Base-by-base conservation (phyloP, 257 asterid species). In the Lantana camara region DNA sequence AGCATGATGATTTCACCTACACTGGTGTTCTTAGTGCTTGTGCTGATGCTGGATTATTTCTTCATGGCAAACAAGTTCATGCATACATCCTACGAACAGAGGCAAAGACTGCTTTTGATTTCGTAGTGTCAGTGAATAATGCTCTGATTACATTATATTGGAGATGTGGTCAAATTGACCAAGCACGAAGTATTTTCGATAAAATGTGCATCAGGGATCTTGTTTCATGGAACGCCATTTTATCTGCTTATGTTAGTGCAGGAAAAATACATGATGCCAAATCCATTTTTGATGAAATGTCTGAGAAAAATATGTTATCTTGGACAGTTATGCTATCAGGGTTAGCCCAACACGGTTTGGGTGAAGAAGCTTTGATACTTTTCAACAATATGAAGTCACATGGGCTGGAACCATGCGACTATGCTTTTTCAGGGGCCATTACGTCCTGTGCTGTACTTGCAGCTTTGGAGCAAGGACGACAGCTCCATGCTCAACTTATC, bases 321-420 rank as follows among this genome's bases (percentile, higher is more conserved):
- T 85, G 94, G 90, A 80, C 86, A 0, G 85, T 85, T 15, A 83
- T 85, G 84, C 78, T 85, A 71, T 83, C 90, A 6, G 85, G 90
- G 23, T 81, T 79, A 35, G 87, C 95, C 21, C 91, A 86, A 51
- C 72, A 81, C 19, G 95, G 88, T 60, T 68, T 56, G 16, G 90
- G 91, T 60, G 95, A 86, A 75, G 88, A 86, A 66, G 88, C 83
- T 38, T 55, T 86, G 68, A 81, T 64, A 71, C 77, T 83, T 63
- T 86, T 86, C 79, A 79, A 79, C 61, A 75, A 64, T 68, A 86
- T 86, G 88, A 83, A 75, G 64, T 66, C 78, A n/a, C 20, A 71
- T 20, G 85, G 85, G 65, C 67, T 77, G 45, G 80, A 86, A 63
- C 88, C 85, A 4, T 81, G 90, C 23, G 95, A 83, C 69, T 86